Evolutionary conservation across 805 yeast genomes (phyloP).

Genomic region (Barnettozyma californica): DNA sequence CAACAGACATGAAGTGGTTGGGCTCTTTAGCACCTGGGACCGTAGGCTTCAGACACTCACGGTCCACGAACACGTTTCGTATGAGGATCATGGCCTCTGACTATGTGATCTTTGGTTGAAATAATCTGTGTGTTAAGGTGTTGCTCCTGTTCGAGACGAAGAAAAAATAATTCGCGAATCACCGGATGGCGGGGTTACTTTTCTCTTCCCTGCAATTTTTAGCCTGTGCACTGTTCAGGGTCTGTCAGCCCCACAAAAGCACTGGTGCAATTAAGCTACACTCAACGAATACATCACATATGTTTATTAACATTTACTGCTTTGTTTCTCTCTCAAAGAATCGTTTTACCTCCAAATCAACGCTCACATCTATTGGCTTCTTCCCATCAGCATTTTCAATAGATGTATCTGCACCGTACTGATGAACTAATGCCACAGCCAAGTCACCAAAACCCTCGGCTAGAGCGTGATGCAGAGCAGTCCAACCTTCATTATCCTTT

Average conservation of each 20-base stretch:
- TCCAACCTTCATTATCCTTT: slow-evolving; percentile 72
- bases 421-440: slow-evolving; percentile 50
- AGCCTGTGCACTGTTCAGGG: too few species aligned
- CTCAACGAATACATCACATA: neutral
- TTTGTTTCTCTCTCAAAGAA: slow-evolving; percentile 3
- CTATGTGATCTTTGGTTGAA: neutral
- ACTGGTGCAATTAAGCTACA: too few species aligned
- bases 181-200: too few species aligned
- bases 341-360: slow-evolving; percentile 41
- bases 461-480: slow-evolving; percentile 82
- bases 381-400: slow-evolving; percentile 46
- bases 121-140: neutral
- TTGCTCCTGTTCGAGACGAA: neutral
- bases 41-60: slow-evolving; percentile 1
- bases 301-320: neutral
- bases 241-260: neutral
- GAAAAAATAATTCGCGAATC: neutral
- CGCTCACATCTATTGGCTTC: slow-evolving; percentile 49
- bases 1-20: slow-evolving; percentile 58
- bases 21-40: slow-evolving; percentile 31
- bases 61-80: slow-evolving; percentile 19
- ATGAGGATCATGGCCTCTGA: slow-evolving; percentile 9
- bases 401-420: slow-evolving; percentile 59
- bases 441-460: slow-evolving; percentile 87
- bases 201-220: too few species aligned